Percentiles rank a stretch among this genome's conserved stretches.
phyloP scores from a whole-genome alignment of 176 grass and related monocot species.

The Musa schizocarpa region DNA sequence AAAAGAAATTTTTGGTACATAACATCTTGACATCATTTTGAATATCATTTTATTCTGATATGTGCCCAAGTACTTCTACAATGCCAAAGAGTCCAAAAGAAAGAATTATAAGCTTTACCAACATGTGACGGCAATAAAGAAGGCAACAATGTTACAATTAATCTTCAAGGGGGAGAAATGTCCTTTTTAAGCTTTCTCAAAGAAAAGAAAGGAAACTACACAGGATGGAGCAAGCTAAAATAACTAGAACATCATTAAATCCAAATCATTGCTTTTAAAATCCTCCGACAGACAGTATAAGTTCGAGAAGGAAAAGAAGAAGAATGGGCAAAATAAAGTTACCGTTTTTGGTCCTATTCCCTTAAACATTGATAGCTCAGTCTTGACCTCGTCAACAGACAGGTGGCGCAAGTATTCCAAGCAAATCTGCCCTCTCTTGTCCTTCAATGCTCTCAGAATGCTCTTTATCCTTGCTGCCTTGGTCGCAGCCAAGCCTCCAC shows the following conservation, averaged over 20 bases:
- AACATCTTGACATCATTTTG: too few relatives aligned
- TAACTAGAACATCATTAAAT: too few relatives aligned
- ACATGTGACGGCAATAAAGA: slow-evolving; percentile 23
- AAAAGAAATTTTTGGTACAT: too few relatives aligned
- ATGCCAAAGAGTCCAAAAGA: too few relatives aligned
- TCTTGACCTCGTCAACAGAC: slow-evolving; percentile 58
- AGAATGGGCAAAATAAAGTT: slow-evolving; percentile 15
- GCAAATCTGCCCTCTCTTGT: slow-evolving; percentile 52
- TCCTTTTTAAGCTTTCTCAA: too few relatives aligned
- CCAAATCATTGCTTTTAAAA: too few relatives aligned
- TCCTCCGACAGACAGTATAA: not conserved
- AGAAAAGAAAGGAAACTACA: too few relatives aligned
- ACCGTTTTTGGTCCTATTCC: slow-evolving; percentile 93
- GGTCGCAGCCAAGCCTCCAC: slow-evolving; percentile 64
- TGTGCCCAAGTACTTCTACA: too few relatives aligned
- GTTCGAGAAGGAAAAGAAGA: not conserved
- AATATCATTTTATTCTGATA: too few relatives aligned
- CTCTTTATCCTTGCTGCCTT: slow-evolving; percentile 69
- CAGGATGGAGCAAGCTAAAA: too few relatives aligned
- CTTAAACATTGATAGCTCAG: slow-evolving; percentile 76
- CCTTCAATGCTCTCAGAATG: slow-evolving; percentile 55
- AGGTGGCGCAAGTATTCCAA: slow-evolving; percentile 63
- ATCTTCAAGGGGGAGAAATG: slow-evolving; percentile 34
- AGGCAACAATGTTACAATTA: slow-evolving; percentile 32
- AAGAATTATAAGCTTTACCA: not conserved